Evolutionary conservation across 148 eudicot genomes (phyloP).

Genomic region (Vaccinium corymbosum): DNA sequence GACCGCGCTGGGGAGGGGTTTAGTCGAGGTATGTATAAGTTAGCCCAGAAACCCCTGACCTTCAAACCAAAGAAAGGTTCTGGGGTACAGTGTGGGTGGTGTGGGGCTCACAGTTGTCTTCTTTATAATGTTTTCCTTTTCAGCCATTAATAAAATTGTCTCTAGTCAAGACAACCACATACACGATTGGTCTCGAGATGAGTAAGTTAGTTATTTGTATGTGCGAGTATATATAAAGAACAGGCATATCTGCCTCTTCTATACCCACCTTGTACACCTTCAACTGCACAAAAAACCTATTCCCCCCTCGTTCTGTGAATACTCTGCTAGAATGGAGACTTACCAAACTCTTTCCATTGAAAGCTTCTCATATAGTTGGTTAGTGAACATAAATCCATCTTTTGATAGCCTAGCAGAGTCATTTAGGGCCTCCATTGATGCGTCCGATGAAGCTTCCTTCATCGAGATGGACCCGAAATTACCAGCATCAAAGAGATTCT

Average conservation of each 20-base stretch:
- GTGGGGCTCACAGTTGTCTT: constrained; percentile 33
- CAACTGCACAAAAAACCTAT: not conserved
- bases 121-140: constrained; percentile 35
- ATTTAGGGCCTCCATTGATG: constrained; percentile 51
- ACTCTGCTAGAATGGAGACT: constrained; percentile 36
- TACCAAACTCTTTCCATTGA: constrained; percentile 65
- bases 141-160: constrained; percentile 22
- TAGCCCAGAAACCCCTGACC: too few relatives aligned
- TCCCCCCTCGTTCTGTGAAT: constrained; percentile 8
- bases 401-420: constrained; percentile 56
- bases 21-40: too few relatives aligned
- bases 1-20: too few relatives aligned
- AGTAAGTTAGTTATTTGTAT: not conserved
- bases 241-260: constrained; percentile 1
- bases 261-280: constrained; percentile 7
- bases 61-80: not conserved
- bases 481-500: constrained; percentile 74
- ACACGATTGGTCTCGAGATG: constrained; percentile 12
- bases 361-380: constrained; percentile 83
- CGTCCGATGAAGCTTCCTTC: constrained; percentile 55
- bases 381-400: constrained; percentile 63
- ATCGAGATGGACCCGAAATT: constrained; percentile 87
- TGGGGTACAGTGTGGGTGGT: constrained; percentile 23
- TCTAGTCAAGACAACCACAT: constrained; percentile 24
- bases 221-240: constrained; percentile 9